Conservation (phyloP, 2,329 filamentous ascomycete species). For the Penicillium decumbens region DNA sequence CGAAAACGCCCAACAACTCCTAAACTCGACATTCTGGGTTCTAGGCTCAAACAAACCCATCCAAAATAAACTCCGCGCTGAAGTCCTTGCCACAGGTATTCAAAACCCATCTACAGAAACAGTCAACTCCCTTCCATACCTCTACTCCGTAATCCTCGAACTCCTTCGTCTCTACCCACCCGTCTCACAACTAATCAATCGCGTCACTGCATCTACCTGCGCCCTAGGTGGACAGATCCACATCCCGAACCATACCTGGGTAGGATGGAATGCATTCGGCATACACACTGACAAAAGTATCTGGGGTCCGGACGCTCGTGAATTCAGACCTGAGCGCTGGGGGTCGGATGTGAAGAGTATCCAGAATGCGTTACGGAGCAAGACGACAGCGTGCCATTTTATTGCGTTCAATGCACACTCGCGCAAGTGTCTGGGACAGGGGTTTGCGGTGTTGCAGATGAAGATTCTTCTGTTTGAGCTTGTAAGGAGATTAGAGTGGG, state of each 20-base stretch:
- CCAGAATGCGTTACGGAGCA: constrained; percentile 23
- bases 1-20: constrained; percentile 41
- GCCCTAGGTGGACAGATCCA: constrained; percentile 26
- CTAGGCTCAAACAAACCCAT: constrained; percentile 33
- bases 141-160: constrained; percentile 47
- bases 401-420: constrained; percentile 31
- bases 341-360: constrained; percentile 30
- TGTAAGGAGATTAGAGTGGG: constrained; percentile 18
- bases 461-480: constrained; percentile 25
- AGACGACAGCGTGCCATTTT: constrained; percentile 26
- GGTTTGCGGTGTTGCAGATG: constrained; percentile 29
- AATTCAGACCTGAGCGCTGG: constrained; percentile 39
- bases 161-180: constrained; percentile 48
- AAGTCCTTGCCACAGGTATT: constrained; percentile 22
- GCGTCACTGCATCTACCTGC: constrained; percentile 31
- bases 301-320: constrained; percentile 30
- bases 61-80: constrained; percentile 31
- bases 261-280: constrained; percentile 42
- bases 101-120: constrained; percentile 20
- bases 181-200: constrained; percentile 49
- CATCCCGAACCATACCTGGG: constrained; percentile 37
- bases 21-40: constrained; percentile 38
- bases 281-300: constrained; percentile 36
- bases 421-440: constrained; percentile 28
- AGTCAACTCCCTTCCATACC: constrained; percentile 38